Evolutionary conservation across 78 protist genomes (phyloP).

Genomic region (Anaeramoeba flamelloides): DNA sequence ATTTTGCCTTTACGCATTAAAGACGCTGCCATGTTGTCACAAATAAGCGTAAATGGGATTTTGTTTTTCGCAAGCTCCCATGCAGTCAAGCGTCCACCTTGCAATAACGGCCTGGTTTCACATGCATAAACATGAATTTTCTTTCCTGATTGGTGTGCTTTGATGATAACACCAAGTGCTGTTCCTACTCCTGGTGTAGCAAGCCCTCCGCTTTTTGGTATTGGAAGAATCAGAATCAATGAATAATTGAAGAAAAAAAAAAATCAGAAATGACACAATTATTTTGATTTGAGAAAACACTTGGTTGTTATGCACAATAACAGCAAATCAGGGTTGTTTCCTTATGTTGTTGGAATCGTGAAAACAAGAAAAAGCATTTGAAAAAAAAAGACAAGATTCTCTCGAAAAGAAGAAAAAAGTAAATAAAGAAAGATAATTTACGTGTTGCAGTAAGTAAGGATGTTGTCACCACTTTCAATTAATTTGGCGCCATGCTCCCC

Average conservation of each 20-base stretch:
- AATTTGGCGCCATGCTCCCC: constrained; percentile 26
- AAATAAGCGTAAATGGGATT: constrained; percentile 41
- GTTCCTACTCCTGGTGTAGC: constrained; percentile 41
- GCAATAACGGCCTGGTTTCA: constrained; percentile 45
- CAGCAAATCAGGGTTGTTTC: no score
- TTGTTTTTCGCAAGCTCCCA: constrained; percentile 24
- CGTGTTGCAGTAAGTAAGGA: constrained; percentile 50
- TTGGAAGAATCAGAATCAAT: no score
- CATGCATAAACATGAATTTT: constrained; percentile 41
- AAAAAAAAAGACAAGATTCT: no score
- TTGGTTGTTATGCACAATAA: no score
- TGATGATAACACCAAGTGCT: constrained; percentile 39
- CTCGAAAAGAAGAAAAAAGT: no score
- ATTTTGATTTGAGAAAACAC: no score
- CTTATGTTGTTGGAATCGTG: no score
- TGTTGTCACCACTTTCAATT: constrained; percentile 22
- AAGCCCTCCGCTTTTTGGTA: constrained; percentile 38
- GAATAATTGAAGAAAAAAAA: no score
- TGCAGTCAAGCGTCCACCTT: constrained; percentile 49
- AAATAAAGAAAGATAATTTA: no score
- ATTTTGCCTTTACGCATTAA: constrained; percentile 43
- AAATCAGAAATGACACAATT: no score
- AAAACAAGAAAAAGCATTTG: no score
- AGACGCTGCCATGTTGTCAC: constrained; percentile 43
- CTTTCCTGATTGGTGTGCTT: constrained; percentile 34